Evolutionary conservation across 148 eudicot genomes (phyloP).

Genomic region (Arbutus unedo): DNA sequence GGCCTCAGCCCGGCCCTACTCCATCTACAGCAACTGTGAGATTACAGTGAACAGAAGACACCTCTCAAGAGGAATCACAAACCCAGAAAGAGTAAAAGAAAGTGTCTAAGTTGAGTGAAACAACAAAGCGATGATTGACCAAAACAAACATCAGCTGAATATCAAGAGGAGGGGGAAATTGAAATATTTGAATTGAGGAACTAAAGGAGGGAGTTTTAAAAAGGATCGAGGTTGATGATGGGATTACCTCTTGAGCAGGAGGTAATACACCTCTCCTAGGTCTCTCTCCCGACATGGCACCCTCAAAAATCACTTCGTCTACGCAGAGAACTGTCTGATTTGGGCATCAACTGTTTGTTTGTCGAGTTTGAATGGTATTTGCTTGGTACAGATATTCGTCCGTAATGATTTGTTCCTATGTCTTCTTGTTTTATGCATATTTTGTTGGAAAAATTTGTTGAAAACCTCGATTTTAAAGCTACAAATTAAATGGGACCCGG

Average conservation of each 20-base stretch:
- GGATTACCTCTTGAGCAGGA: slow-evolving; percentile 55
- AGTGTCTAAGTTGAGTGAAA: neutral
- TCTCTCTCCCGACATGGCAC: slow-evolving; percentile 57
- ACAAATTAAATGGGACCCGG: no score
- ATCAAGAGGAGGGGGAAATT: neutral
- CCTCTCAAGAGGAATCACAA: neutral
- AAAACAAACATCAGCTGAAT: neutral
- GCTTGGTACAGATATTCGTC: no score
- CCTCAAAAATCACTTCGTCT: neutral
- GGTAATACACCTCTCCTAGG: slow-evolving; percentile 52
- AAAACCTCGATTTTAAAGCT: no score
- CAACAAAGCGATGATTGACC: neutral
- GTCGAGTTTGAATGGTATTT: no score
- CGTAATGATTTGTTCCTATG: no score
- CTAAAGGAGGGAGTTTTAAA: neutral
- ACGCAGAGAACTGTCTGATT: neutral
- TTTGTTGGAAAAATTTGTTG: no score
- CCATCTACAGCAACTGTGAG: neutral
- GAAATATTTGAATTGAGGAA: neutral
- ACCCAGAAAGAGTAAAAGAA: neutral
- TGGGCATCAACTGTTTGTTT: neutral
- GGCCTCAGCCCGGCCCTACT: neutral
- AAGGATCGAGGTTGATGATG: no score
- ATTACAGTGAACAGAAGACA: neutral
- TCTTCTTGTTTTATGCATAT: no score